phyloP scores from a whole-genome alignment of 208 protist genomes.

The Leishmania mexicana region DNA sequence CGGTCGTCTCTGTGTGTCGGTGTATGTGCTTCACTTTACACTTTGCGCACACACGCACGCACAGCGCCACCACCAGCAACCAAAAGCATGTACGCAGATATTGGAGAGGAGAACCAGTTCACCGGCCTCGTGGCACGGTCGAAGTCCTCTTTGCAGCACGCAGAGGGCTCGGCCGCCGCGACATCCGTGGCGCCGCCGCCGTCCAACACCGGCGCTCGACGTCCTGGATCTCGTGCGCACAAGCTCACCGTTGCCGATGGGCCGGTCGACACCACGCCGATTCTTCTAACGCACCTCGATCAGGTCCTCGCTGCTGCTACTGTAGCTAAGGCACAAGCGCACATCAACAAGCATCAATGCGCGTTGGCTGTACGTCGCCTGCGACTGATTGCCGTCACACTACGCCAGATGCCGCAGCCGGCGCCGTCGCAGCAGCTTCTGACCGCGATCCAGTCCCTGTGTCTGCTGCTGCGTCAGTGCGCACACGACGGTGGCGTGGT shows the following conservation, averaged over 20 bases:
- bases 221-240: neutral
- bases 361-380: conserved; percentile 23
- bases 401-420: conserved; percentile 23
- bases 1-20: neutral
- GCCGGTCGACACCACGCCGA: conserved; percentile 17
- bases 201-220: too few species aligned
- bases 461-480: conserved; percentile 26
- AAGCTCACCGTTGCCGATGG: conserved; percentile 8
- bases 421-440: conserved; percentile 30
- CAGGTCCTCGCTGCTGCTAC: conserved; percentile 3
- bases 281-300: conserved; percentile 13
- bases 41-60: neutral
- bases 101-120: conserved; percentile 14
- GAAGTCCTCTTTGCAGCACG: neutral
- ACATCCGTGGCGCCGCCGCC: neutral
- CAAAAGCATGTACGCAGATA: neutral
- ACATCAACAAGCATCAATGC: conserved; percentile 30
- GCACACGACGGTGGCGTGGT: conserved; percentile 9
- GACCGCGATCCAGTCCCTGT: conserved; percentile 22
- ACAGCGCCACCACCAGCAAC: neutral
- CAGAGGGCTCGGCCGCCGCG: neutral
- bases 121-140: conserved; percentile 21
- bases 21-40: neutral
- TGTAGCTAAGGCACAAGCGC: conserved; percentile 2
- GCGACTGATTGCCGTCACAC: conserved; percentile 17